These are phyloP conservation scores for Zhuliangozyma blackwelliae DNA, from an alignment of 1,139 yeast genomes.

Conservation along the genomic window DNA sequence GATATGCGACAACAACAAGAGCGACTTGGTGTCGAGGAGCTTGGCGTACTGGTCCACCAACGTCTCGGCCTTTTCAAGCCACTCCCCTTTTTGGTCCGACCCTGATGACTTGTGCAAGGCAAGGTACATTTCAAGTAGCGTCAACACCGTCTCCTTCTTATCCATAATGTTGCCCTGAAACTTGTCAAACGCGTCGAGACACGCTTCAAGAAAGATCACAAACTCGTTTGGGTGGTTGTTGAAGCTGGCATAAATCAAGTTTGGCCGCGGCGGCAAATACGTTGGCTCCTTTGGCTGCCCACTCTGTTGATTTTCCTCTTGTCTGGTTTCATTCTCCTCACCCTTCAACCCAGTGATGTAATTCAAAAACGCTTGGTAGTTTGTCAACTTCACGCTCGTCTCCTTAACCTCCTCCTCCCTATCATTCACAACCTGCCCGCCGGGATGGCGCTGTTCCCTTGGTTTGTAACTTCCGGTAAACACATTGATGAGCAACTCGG, in stretches of 20 bases:
- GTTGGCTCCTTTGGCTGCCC: slow-evolving; percentile 45
- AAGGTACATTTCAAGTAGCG: slow-evolving; percentile 79
- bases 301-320: slow-evolving; percentile 2
- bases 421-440: slow-evolving; percentile 1
- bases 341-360: slow-evolving; percentile 45
- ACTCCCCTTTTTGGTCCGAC: slow-evolving; percentile 21
- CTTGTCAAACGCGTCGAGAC: slow-evolving; percentile 72
- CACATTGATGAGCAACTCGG: slow-evolving; percentile 74
- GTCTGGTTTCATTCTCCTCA: slow-evolving; percentile 12
- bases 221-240: slow-evolving; percentile 81
- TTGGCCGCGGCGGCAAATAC: slow-evolving; percentile 88
- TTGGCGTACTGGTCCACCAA: slow-evolving; percentile 43
- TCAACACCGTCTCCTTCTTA: slow-evolving; percentile 65
- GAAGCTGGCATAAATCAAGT: slow-evolving; percentile 81
- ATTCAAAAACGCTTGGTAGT: slow-evolving; percentile 66
- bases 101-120: slow-evolving; percentile 44
- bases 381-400: slow-evolving; percentile 40
- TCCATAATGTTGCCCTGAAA: slow-evolving; percentile 72
- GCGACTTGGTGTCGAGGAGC: slow-evolving; percentile 53
- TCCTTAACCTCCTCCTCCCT: slow-evolving; percentile 9
- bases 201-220: slow-evolving; percentile 91
- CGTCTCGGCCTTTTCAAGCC: slow-evolving; percentile 63
- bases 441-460: slow-evolving; percentile 9
- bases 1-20: slow-evolving; percentile 64
- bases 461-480: slow-evolving; percentile 83